These are phyloP conservation scores for Ascochyta lentis DNA, from an alignment of 2,329 filamentous ascomycete genomes.

Conservation along the genomic window DNA sequence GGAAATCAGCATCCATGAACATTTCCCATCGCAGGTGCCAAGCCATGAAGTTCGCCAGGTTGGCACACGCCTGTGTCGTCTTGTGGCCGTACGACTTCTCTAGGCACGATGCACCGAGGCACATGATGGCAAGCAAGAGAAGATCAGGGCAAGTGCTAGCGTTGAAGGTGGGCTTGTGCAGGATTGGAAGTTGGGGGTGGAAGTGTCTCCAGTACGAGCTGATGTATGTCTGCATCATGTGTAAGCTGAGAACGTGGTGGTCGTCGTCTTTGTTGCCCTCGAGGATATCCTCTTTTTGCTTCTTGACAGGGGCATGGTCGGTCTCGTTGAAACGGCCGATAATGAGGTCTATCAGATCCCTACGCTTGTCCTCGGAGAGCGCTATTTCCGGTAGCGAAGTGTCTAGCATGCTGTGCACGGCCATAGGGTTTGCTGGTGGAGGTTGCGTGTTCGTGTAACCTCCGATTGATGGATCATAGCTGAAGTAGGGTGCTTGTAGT, in stretches of 20 bases:
- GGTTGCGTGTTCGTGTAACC: conserved; percentile 57
- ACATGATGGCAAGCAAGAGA: conserved; percentile 86
- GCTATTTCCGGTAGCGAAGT: conserved; percentile 79
- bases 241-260: conserved; percentile 73
- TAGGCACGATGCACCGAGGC: conserved; percentile 87
- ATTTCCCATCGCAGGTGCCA: conserved; percentile 96
- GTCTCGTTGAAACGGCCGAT: conserved; percentile 81
- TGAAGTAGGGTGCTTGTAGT: conserved; percentile 58
- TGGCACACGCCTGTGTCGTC: conserved; percentile 76
- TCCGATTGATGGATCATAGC: conserved; percentile 57
- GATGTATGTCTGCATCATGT: conserved; percentile 94
- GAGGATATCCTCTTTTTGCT: conserved; percentile 77
- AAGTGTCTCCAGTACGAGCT: conserved; percentile 94
- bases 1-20: conserved; percentile 88
- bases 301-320: conserved; percentile 74
- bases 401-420: conserved; percentile 83
- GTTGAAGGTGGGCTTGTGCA: conserved; percentile 93
- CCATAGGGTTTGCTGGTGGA: conserved; percentile 80
- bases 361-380: conserved; percentile 86
- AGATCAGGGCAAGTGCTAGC: conserved; percentile 86
- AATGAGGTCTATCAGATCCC: conserved; percentile 83
- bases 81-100: conserved; percentile 80
- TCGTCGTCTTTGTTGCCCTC: conserved; percentile 75
- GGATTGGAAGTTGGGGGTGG: conserved; percentile 89
- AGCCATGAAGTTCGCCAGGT: conserved; percentile 86